Evolutionary conservation across 441 rosid genomes (phyloP).

Genomic region (Pelargonium myrrhifolium): DNA sequence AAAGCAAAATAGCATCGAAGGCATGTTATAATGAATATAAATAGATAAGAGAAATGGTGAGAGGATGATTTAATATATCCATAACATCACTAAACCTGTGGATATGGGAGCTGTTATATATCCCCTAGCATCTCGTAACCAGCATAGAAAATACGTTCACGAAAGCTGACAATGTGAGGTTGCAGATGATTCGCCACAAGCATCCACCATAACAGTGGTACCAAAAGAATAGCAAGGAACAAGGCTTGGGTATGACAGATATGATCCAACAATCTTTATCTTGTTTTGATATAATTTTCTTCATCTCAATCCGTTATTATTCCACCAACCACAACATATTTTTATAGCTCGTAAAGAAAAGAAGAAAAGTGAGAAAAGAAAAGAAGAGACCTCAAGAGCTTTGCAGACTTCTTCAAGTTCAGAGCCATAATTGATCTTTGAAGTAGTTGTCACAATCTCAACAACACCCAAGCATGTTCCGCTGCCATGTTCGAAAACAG

Average conservation of each 20-base stretch:
- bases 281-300: not conserved
- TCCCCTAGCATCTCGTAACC: not conserved
- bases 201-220: too few relatives aligned
- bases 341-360: constrained; percentile 6
- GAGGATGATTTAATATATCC: not conserved
- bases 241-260: too few relatives aligned
- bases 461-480: constrained; percentile 82
- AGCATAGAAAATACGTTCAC: not conserved
- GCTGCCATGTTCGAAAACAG: constrained; percentile 55
- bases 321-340: not conserved
- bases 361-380: constrained; percentile 8
- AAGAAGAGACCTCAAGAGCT: constrained; percentile 71
- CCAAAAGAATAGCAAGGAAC: too few relatives aligned
- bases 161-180: not conserved
- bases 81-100: not conserved
- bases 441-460: constrained; percentile 73
- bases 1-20: not conserved
- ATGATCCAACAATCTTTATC: not conserved
- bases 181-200: too few relatives aligned
- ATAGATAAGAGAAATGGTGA: not conserved
- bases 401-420: constrained; percentile 72
- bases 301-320: not conserved
- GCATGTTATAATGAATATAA: not conserved
- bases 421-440: constrained; percentile 50
- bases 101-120: not conserved